These are phyloP conservation scores for Lactuca saligna DNA, from an alignment of 129 eudicot genomes.

Conservation along the genomic window DNA sequence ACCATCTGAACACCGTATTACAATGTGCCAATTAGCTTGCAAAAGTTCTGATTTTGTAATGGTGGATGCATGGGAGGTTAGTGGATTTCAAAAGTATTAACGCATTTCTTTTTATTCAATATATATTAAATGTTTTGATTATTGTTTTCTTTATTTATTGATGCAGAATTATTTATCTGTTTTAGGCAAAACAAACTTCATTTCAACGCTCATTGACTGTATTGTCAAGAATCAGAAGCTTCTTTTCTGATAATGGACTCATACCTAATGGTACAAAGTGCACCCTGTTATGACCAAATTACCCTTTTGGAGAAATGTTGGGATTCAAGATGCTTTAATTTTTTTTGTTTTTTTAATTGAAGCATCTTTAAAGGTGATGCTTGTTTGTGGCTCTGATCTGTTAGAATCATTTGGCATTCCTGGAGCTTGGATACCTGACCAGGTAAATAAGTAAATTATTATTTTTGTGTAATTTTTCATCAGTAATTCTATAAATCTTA, in stretches of 20 bases:
- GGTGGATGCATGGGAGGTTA: slow-evolving; percentile 98
- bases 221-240: slow-evolving; percentile 63
- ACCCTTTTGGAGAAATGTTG: background rate
- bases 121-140: background rate
- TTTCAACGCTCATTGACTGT: slow-evolving; percentile 87
- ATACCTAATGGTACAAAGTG: slow-evolving; percentile 45
- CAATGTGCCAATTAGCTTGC: slow-evolving; percentile 82
- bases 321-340: background rate
- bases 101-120: background rate
- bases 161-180: slow-evolving; percentile 31
- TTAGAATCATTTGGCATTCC: slow-evolving; percentile 78
- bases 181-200: slow-evolving; percentile 72
- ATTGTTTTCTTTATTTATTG: background rate
- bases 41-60: slow-evolving; percentile 72
- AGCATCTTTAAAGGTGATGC: slow-evolving; percentile 75
- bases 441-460: slow-evolving; percentile 41
- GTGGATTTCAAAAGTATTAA: background rate
- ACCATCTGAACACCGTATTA: slow-evolving; percentile 71
- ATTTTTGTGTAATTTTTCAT: too few species aligned
- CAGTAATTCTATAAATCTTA: too few species aligned
- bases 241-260: slow-evolving; percentile 39
- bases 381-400: slow-evolving; percentile 90
- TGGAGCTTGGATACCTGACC: slow-evolving; percentile 88
- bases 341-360: slow-evolving; percentile 9
- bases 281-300: background rate